Evolutionary conservation across 208 protist species (phyloP).

Genomic region (Leishmania martiniquensis): DNA sequence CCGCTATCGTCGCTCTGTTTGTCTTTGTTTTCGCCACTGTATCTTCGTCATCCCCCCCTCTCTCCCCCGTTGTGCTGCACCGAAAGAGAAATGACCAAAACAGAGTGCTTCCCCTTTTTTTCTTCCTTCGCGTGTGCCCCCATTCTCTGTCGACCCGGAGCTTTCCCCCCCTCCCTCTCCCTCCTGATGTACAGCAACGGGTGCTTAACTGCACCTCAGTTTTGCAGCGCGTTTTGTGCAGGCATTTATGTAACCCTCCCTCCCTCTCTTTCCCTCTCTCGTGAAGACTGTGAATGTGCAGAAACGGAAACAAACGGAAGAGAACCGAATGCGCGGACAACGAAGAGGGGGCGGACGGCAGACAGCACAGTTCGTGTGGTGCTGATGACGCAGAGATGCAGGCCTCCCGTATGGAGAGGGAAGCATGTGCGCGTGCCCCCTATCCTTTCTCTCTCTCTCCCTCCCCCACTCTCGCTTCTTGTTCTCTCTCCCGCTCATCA

Average conservation of each 20-base stretch:
- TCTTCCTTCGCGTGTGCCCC: conserved; percentile 5
- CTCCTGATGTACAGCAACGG: conserved; percentile 8
- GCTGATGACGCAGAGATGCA: background rate
- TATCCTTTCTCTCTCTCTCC: background rate
- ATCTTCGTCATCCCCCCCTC: background rate
- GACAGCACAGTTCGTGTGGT: background rate
- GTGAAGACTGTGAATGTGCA: too few relatives aligned
- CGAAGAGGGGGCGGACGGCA: background rate
- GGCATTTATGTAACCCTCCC: background rate
- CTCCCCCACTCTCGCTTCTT: background rate
- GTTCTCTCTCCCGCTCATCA: background rate
- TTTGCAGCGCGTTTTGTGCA: background rate
- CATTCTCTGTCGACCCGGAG: conserved; percentile 1
- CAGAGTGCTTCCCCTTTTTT: background rate
- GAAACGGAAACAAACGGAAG: background rate
- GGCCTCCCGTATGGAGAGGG: background rate
- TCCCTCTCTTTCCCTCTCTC: background rate
- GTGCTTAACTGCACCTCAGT: background rate
- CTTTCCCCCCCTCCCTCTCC: background rate
- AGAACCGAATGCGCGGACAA: background rate
- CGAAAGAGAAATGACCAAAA: too few relatives aligned
- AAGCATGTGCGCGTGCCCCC: background rate
- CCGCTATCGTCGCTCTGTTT: too few relatives aligned
- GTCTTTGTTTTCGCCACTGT: background rate
- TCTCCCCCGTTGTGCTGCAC: background rate